Evolutionary conservation across 371 early-diverging fungal species (phyloP), one percentile per base, ranked within the genome.

Genomic region (Lichtheimia ramosa): DNA sequence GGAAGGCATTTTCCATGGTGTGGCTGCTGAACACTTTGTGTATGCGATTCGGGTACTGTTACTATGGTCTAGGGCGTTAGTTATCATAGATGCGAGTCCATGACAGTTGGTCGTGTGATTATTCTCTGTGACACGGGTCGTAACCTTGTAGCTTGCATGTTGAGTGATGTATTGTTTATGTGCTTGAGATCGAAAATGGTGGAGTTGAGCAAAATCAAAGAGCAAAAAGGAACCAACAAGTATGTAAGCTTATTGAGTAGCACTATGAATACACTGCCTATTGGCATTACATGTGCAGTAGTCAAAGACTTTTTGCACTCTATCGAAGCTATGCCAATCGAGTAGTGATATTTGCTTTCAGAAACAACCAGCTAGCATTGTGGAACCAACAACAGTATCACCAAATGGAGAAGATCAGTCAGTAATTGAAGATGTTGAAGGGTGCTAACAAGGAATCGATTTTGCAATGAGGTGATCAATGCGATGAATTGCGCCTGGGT

Each of bases 61-160:
- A 96, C 96, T 34, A 96, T 98, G 1, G 91, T 93, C 53, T 97
- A 98, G 79, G 98, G 98, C 59, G 89, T 92, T 6, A 96, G 98
- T 58, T 96, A 97, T 77, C 98, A 98, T 71, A 97, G 97, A 48
- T 96, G 96, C 77, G 98, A 98, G 81, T 98, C 96, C 83, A 96
- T 96, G 96, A 96, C 96, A 15, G 95, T 94, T 24, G 96, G 96
- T 34, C 82, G 92, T n/a, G 90, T 89, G 20, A 80, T 96, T 34
- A 86, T 95, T 48, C 81, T 96, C 2, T 95, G 95, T 56, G 52
- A 62, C 28, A 89, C 90, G 10, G 95, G 96, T 3, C 86, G 92
- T 63, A 95, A 95, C 82, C 94, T 96, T 81, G 96, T 94, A 10
- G 95, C 91, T 3, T 89, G 96, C 61, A 96, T 95, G 95, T 86